These are phyloP conservation scores for Leptomonas pyrrhocoris DNA, from an alignment of 208 protist species.

Conservation along the genomic window DNA sequence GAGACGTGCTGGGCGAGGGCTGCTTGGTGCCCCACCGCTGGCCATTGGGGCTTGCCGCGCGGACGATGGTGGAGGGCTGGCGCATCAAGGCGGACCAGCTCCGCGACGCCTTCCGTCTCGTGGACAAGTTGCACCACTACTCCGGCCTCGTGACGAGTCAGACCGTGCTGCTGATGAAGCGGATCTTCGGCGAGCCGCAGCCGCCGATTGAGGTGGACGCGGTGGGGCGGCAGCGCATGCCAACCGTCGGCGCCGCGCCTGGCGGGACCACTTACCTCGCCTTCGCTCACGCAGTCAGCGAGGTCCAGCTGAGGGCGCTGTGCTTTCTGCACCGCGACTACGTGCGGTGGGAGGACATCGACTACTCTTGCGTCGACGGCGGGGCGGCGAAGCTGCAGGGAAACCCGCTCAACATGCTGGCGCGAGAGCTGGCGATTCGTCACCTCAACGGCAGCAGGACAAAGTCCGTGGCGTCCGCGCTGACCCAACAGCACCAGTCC, in stretches of 20 bases:
- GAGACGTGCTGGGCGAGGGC: slow-evolving; percentile 77
- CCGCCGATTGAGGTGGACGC: slow-evolving; percentile 71
- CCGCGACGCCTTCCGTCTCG: slow-evolving; percentile 62
- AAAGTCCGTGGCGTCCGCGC: slow-evolving; percentile 18
- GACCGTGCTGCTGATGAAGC: slow-evolving; percentile 61
- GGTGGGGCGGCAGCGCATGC: slow-evolving; percentile 76
- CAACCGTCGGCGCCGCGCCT: slow-evolving; percentile 58
- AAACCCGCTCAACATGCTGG: slow-evolving; percentile 15
- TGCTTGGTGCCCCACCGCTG: slow-evolving; percentile 85
- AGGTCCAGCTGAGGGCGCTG: slow-evolving; percentile 68
- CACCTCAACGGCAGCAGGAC: slow-evolving; percentile 18
- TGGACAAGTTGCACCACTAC: slow-evolving; percentile 68
- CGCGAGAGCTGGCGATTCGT: slow-evolving; percentile 22
- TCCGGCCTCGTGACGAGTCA: slow-evolving; percentile 72
- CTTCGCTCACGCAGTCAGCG: slow-evolving; percentile 64
- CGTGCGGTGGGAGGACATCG: slow-evolving; percentile 87
- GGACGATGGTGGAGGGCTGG: slow-evolving; percentile 91
- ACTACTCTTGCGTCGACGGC: slow-evolving; percentile 60
- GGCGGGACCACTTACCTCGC: slow-evolving; percentile 51
- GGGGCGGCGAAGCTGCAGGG: too few relatives aligned
- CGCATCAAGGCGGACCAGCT: slow-evolving; percentile 59
- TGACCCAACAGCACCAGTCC: slow-evolving; percentile 5
- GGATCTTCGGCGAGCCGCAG: slow-evolving; percentile 62
- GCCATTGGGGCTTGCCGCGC: slow-evolving; percentile 72
- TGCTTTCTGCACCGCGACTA: slow-evolving; percentile 77